These are phyloP conservation scores for Daphne laureola DNA, from an alignment of 441 rosid species.

Conservation along the genomic window DNA sequence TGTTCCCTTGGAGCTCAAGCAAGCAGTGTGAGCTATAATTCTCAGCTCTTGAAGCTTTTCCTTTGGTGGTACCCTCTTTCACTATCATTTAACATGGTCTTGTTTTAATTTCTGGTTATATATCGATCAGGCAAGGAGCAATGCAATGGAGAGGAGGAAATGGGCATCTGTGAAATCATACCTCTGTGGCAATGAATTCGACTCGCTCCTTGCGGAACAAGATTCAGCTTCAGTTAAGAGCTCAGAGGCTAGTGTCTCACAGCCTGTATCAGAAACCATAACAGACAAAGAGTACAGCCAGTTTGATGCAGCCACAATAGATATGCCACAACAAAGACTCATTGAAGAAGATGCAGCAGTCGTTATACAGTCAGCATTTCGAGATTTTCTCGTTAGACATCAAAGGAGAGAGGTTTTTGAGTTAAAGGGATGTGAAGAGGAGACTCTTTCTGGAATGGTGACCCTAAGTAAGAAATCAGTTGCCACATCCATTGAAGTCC, in stretches of 20 bases:
- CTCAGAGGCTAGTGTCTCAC: conserved; percentile 43
- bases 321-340: conserved; percentile 19
- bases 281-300: conserved; percentile 18
- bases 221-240: conserved; percentile 69
- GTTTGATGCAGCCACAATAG: conserved; percentile 23
- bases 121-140: conserved; percentile 46
- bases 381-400: conserved; percentile 49
- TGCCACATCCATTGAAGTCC: conserved; percentile 69
- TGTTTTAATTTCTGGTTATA: background rate
- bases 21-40: conserved; percentile 33
- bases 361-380: conserved; percentile 66
- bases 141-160: conserved; percentile 38
- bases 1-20: conserved; percentile 34
- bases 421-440: conserved; percentile 17
- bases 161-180: conserved; percentile 62
- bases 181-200: conserved; percentile 65
- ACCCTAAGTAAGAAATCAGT: conserved; percentile 47
- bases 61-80: background rate
- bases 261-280: conserved; percentile 23
- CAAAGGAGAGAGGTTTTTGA: conserved; percentile 17
- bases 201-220: conserved; percentile 64
- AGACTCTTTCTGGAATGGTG: conserved; percentile 18
- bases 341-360: conserved; percentile 68
- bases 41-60: background rate
- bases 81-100: background rate